Conservation (phyloP, 2,329 filamentous ascomycete genomes). For the Epichloe baconii region DNA sequence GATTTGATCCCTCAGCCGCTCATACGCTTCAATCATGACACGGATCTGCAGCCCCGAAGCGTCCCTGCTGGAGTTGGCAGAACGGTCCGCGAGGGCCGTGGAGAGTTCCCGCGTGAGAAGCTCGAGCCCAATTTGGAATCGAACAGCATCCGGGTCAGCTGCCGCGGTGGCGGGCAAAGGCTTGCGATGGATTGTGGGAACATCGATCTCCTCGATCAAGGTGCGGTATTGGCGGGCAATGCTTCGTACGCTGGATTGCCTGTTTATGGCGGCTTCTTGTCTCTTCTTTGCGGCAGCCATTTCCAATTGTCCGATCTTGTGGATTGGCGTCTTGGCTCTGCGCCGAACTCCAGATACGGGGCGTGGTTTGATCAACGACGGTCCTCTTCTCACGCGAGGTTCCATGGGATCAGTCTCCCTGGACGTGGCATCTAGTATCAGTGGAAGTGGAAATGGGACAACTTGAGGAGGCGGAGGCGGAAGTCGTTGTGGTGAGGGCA, state of each 20-base stretch:
- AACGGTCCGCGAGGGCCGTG: conserved; percentile 22
- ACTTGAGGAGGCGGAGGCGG: neutral
- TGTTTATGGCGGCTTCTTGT: conserved; percentile 13
- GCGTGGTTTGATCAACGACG: conserved; percentile 3
- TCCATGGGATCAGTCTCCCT: neutral
- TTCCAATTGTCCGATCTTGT: conserved; percentile 36
- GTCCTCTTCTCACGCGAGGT: conserved; percentile 1
- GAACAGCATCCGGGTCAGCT: conserved; percentile 21
- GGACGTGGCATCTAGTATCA: neutral
- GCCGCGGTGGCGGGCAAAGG: neutral
- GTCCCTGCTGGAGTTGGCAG: conserved; percentile 15
- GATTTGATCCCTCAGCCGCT: conserved; percentile 36
- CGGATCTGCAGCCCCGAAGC: conserved; percentile 37
- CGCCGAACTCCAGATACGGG: conserved; percentile 9
- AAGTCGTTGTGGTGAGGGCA: neutral
- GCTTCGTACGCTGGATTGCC: conserved; percentile 30
- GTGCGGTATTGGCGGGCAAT: conserved; percentile 39
- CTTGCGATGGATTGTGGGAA: conserved; percentile 18
- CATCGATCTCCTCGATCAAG: conserved; percentile 25
- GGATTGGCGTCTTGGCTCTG: conserved; percentile 39
- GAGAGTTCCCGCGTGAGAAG: conserved; percentile 37
- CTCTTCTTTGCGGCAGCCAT: conserved; percentile 12
- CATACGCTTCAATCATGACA: conserved; percentile 47
- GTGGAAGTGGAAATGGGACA: neutral
- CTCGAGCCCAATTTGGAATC: conserved; percentile 37